Evolutionary conservation across 2,329 filamentous ascomycete genomes (phyloP), one percentile per base, ranked within the genome.

Genomic region (Dendryphion nanum): DNA sequence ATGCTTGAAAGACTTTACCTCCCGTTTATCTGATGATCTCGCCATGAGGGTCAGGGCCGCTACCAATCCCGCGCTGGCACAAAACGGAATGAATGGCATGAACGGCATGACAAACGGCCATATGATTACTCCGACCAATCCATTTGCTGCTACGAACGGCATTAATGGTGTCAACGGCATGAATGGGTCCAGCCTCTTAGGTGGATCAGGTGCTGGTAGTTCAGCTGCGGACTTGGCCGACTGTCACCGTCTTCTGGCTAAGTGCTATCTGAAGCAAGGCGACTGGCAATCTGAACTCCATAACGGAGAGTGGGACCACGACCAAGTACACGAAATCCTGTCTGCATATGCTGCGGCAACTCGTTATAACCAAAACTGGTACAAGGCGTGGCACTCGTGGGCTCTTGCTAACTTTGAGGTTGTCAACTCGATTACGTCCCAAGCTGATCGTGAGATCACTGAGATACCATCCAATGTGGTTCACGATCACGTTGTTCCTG

Each of bases 311-410:
- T 98, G 93, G 94, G 83, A 88, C 48, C 81, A 87, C 46, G 85
- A 88, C 6, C 83, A 87, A 49, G 87, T 95, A 4, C 81, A 86
- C 35, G 91, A 97, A 37, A 89, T 98, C 41, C 74, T 98, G 17
- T 78, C 81, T n/a, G 89, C 93, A 2, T 98, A 97, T 65, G 83
- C 83, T 14, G 85, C 90, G 42, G 94, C 94, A 1, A 98, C 93
- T 2, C 84, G 88, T 42, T 96, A 94, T 69, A 95, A 98, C 62
- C 85, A 89, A 21, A 83, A 85, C 44, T 98, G 91, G 81, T 98
- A 98, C 73, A 99, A 98, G 69, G 93, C 94, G 6, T 99, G 93
- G 93, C 93, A 99, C 67, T 87, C 93, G 0, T 99, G 93, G 91
- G 94, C 93, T 8, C 70, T 98, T 46, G 91, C 93, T 37, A 99